Evolutionary conservation across 768 basidiomycete genomes (phyloP).

Genomic region (Boletus tylopilopsis): DNA sequence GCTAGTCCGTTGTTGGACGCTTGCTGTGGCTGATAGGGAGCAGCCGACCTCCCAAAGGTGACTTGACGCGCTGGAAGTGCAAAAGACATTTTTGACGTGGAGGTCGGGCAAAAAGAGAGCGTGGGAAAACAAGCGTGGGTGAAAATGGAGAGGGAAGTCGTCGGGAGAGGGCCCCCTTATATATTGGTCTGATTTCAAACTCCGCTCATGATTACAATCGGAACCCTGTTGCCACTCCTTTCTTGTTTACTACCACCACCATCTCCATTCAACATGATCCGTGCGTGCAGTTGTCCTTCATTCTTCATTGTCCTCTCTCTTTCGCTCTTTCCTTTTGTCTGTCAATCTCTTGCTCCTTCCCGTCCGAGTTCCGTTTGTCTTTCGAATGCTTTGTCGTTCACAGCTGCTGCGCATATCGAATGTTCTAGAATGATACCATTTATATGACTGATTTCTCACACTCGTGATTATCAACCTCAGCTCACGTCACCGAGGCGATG

Average conservation of each 20-base stretch:
- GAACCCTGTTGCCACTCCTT: constrained; percentile 7
- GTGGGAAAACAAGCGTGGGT: constrained; percentile 29
- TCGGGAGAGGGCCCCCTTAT: constrained; percentile 22
- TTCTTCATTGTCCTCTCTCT: background rate
- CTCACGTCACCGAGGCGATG: background rate
- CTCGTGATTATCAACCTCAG: background rate
- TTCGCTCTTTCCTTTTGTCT: background rate
- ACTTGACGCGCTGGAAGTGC: constrained; percentile 76
- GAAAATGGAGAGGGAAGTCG: constrained; percentile 18
- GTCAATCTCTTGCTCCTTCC: background rate
- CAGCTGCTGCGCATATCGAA: constrained; percentile 14
- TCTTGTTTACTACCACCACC: constrained; percentile 28
- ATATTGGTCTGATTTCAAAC: constrained; percentile 27
- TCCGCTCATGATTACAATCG: constrained; percentile 27
- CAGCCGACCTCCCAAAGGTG: constrained; percentile 67
- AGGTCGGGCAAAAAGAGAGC: constrained; percentile 20
- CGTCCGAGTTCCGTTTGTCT: background rate
- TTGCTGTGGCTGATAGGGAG: constrained; percentile 41
- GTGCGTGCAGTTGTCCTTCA: background rate
- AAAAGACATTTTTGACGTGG: constrained; percentile 44
- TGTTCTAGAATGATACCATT: constrained; percentile 25
- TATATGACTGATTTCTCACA: constrained; percentile 17
- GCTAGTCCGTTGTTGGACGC: constrained; percentile 54
- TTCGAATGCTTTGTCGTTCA: background rate
- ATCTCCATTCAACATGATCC: constrained; percentile 4